A percentile compares a stretch with the other conserved stretches of the same genome.
Evolutionary conservation across 1,284 basidiomycete genomes (phyloP).

Genomic region (Chalciporus sp.): DNA sequence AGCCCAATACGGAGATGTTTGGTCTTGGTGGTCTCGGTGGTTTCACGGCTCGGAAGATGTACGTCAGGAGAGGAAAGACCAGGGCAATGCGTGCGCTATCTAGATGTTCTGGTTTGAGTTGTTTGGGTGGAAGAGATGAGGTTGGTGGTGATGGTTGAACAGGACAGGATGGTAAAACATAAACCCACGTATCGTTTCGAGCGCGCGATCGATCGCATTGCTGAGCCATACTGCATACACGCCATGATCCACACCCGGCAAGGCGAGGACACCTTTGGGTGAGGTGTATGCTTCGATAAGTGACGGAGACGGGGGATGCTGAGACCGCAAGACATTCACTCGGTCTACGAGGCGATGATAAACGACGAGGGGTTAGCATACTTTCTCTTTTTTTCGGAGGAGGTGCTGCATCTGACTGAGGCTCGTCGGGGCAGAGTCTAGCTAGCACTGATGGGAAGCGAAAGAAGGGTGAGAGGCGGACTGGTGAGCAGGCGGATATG

Average conservation of each 20-base stretch:
- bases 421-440: constrained; percentile 11
- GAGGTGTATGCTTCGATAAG: constrained; percentile 26
- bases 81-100: constrained; percentile 23
- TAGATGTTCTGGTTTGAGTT: constrained; percentile 13
- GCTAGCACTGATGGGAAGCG: constrained; percentile 22
- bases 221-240: constrained; percentile 14
- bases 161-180: constrained; percentile 20
- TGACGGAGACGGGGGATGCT: constrained; percentile 25
- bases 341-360: constrained; percentile 18
- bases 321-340: constrained; percentile 23
- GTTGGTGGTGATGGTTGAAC: not conserved
- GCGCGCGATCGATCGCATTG: constrained; percentile 23
- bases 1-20: constrained; percentile 9
- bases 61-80: constrained; percentile 26
- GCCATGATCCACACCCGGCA: constrained; percentile 7
- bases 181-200: constrained; percentile 24
- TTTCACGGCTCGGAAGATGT: constrained; percentile 17
- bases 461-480: not conserved
- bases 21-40: constrained; percentile 7
- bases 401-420: constrained; percentile 18
- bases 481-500: not conserved
- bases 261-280: constrained; percentile 20
- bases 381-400: constrained; percentile 31
- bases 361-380: not conserved
- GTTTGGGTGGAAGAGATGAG: not conserved